A percentile compares a stretch with the other conserved stretches of the same genome.
Conservation (phyloP, 2,329 filamentous ascomycete species). For the Geosmithia morbida region DNA sequence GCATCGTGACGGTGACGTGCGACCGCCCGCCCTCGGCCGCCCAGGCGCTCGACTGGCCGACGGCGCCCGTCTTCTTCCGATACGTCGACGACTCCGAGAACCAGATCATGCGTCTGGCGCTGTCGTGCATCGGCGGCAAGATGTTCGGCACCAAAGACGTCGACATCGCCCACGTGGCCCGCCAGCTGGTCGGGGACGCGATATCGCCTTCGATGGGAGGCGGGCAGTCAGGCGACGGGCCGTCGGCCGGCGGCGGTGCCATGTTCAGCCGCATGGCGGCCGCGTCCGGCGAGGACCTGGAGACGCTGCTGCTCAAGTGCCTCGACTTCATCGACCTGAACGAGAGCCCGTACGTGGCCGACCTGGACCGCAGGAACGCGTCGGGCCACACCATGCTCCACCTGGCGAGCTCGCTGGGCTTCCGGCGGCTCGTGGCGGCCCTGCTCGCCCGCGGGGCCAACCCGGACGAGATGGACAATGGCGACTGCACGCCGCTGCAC, state of each 20-base stretch:
- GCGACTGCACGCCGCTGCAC: conserved; percentile 71
- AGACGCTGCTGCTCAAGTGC: conserved; percentile 55
- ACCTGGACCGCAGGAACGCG: conserved; percentile 47
- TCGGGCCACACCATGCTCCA: conserved; percentile 74
- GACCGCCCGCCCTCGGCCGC: conserved; percentile 29
- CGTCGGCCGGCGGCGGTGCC: conserved; percentile 27
- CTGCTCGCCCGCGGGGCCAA: conserved; percentile 67
- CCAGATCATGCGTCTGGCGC: conserved; percentile 51
- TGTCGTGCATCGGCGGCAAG: conserved; percentile 50
- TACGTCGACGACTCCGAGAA: conserved; percentile 62
- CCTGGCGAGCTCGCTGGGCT: conserved; percentile 59
- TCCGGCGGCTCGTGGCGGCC: conserved; percentile 62
- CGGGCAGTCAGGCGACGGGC: conserved; percentile 18
- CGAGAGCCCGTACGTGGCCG: conserved; percentile 52
- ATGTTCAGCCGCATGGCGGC: conserved; percentile 23
- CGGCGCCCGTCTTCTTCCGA: conserved; percentile 53
- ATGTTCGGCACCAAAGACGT: conserved; percentile 44
- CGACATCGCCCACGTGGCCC: conserved; percentile 46
- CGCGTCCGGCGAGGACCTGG: conserved; percentile 34
- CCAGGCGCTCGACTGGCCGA: conserved; percentile 19
- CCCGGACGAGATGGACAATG: conserved; percentile 59
- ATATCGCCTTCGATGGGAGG: not conserved
- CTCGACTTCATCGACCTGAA: conserved; percentile 70
- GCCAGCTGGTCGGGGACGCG: conserved; percentile 37
- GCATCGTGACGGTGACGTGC: conserved; percentile 58